Percentiles rank a stretch among this genome's conserved stretches.
phyloP scores from a whole-genome alignment of 441 rosid genomes.

The Pelargonium citronellum region DNA sequence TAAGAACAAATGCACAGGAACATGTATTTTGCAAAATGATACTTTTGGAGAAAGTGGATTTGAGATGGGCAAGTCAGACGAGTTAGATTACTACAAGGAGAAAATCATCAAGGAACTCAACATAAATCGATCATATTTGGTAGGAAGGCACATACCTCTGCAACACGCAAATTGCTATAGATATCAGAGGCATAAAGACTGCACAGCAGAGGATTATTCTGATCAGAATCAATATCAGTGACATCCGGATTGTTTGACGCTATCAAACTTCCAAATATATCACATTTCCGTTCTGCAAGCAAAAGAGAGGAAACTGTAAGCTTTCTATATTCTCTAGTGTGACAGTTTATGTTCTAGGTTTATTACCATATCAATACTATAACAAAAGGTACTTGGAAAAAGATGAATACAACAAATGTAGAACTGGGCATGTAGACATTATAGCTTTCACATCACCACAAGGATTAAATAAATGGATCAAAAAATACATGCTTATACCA shows the following conservation, averaged over 20 bases:
- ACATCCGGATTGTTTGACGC: constrained; percentile 33
- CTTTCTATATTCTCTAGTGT: not conserved
- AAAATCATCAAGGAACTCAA: not conserved
- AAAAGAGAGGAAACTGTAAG: constrained; percentile 22
- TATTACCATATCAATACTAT: too few relatives aligned
- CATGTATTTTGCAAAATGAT: too few relatives aligned
- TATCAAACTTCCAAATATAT: constrained; percentile 25
- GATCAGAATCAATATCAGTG: constrained; percentile 51
- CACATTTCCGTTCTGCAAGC: constrained; percentile 36
- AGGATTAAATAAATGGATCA: too few relatives aligned
- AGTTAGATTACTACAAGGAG: too few relatives aligned
- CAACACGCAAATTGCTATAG: constrained; percentile 49
- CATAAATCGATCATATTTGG: not conserved
- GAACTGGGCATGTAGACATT: too few relatives aligned
- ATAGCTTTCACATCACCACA: too few relatives aligned
- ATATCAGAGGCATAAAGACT: constrained; percentile 63
- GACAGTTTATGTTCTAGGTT: too few relatives aligned
- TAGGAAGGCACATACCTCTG: constrained; percentile 48
- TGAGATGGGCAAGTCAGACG: too few relatives aligned
- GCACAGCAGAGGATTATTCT: constrained; percentile 57
- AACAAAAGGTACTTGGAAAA: too few relatives aligned
- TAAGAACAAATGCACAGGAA: too few relatives aligned
- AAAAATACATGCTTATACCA: not conserved
- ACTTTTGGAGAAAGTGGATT: too few relatives aligned
- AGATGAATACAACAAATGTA: too few relatives aligned